These are phyloP conservation scores for Candida boleticola DNA, from an alignment of 805 yeast genomes.

Conservation along the genomic window DNA sequence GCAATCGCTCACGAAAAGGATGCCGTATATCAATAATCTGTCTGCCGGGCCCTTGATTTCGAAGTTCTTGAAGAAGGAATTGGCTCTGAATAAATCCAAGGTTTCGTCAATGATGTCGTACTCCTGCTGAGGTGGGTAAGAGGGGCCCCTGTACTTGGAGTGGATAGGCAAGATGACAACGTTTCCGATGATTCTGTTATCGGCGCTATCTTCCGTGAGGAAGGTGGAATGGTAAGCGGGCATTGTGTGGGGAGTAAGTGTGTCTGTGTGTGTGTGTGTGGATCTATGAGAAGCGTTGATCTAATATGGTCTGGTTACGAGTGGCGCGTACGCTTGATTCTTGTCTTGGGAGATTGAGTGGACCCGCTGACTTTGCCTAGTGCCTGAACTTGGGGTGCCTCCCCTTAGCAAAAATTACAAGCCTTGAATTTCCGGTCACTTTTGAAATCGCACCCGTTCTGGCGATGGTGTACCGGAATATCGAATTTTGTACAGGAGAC, in stretches of 20 bases:
- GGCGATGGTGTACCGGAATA: too few species aligned
- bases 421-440: too few species aligned
- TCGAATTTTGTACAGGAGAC: too few species aligned
- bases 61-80: constrained; percentile 93
- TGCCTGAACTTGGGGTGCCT: too few species aligned
- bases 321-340: too few species aligned
- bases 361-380: too few species aligned
- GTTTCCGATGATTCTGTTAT: constrained; percentile 70
- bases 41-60: constrained; percentile 96
- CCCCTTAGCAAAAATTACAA: too few species aligned
- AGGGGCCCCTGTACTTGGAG: constrained; percentile 87
- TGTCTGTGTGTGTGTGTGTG: not conserved
- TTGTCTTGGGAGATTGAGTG: too few species aligned
- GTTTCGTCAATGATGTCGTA: constrained; percentile 93
- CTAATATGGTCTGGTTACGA: too few species aligned
- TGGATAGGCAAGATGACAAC: constrained; percentile 81
- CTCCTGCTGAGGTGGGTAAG: constrained; percentile 66
- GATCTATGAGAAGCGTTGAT: not conserved
- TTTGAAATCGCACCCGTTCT: too few species aligned
- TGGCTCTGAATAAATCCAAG: constrained; percentile 89
- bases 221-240: constrained; percentile 82
- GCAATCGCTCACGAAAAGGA: constrained; percentile 84
- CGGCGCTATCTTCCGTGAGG: constrained; percentile 55
- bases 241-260: constrained; percentile 28
- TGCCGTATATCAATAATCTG: constrained; percentile 89